Evolutionary conservation across 164 flowering plant species (phyloP).

Genomic region (Stephania japonica): DNA sequence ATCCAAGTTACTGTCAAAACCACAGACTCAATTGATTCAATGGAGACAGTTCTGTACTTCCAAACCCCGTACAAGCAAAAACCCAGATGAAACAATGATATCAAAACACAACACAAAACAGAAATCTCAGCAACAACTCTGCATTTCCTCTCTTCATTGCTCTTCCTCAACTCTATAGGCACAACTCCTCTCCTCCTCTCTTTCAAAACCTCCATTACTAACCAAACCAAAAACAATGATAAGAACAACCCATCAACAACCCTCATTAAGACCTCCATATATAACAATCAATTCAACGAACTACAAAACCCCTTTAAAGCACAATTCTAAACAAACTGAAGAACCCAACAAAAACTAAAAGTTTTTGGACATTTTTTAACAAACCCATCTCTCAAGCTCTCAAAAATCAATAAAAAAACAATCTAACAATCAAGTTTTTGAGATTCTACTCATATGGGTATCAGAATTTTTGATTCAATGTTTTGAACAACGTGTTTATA

Average conservation of each 20-base stretch:
- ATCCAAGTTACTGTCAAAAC: constrained; percentile 38
- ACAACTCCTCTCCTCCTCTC: constrained; percentile 17
- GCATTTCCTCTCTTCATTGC: constrained; percentile 5
- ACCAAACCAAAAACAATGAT: constrained; percentile 35
- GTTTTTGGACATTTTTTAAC: not conserved
- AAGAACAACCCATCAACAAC: constrained; percentile 25
- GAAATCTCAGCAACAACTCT: constrained; percentile 13
- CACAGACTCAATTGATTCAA: constrained; percentile 18
- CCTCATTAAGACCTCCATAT: constrained; percentile 34
- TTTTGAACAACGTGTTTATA: not conserved
- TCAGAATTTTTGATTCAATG: not conserved
- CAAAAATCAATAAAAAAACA: too few relatives aligned
- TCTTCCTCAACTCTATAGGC: not conserved
- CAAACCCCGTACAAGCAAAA: constrained; percentile 33
- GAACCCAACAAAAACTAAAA: not conserved
- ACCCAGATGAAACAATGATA: constrained; percentile 33
- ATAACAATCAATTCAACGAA: constrained; percentile 13
- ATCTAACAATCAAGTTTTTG: too few relatives aligned
- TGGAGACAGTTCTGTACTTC: constrained; percentile 16
- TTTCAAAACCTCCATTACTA: constrained; percentile 29
- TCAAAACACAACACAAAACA: constrained; percentile 27
- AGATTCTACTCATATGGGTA: too few relatives aligned
- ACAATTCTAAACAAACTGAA: not conserved
- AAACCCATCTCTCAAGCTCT: not conserved
- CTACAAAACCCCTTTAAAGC: not conserved